Conservation (phyloP, 257 asterid species). For the Mentha longifolia region DNA sequence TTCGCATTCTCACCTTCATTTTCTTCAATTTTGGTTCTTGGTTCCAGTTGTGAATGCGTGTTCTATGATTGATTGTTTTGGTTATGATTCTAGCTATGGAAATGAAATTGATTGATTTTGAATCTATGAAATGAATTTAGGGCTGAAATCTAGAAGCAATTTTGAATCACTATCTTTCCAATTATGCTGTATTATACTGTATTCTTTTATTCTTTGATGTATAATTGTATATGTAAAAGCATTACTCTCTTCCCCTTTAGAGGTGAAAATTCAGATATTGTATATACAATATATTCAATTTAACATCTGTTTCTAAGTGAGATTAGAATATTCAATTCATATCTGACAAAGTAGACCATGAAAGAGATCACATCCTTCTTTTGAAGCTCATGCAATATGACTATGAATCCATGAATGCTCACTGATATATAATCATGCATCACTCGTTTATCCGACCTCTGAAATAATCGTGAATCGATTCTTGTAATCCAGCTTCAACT, state of each 20-base stretch:
- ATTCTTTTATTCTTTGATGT: neutral
- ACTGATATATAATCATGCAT: neutral
- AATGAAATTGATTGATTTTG: neutral
- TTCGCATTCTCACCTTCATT: neutral
- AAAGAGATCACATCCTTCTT: no score
- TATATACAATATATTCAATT: neutral
- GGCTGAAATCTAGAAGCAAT: neutral
- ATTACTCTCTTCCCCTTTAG: neutral
- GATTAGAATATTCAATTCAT: neutral
- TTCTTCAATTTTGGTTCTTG: neutral
- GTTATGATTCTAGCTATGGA: neutral
- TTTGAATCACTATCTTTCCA: neutral
- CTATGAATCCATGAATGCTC: neutral
- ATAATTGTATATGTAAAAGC: neutral
- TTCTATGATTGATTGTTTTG: neutral
- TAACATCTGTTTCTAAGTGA: neutral
- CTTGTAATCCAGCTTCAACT: conserved; percentile 57
- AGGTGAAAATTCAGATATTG: neutral
- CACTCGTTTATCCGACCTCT: neutral
- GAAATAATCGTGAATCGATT: conserved; percentile 26
- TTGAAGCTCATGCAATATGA: neutral
- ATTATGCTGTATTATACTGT: neutral
- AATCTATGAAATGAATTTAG: neutral
- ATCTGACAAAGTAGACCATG: neutral
- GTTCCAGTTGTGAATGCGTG: neutral